Base-by-base conservation (phyloP, 768 basidiomycete species). In the Suillus brevipes region DNA sequence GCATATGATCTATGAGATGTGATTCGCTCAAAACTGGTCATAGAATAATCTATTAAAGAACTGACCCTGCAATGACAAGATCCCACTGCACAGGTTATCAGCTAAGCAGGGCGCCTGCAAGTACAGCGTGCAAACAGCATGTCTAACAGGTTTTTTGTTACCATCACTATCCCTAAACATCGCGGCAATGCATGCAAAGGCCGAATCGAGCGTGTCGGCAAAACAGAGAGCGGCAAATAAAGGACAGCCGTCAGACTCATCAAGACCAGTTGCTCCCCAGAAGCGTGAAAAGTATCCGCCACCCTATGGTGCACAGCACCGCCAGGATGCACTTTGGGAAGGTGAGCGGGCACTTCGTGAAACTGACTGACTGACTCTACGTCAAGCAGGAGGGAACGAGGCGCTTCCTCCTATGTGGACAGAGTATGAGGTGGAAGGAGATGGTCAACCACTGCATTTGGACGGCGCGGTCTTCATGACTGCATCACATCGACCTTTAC, bases 251-350 rank as follows among this genome's bases (percentile, higher is more conserved):
- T 49, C 23, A 49, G 5, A 50, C 13, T 50, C 13, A 16, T 16
- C 49, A 7, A 6, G 49, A 14, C 25, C 20, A 14, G 14, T n/a
- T n/a, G n/a, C n/a, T n/a, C n/a, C n/a, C n/a, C n/a, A n/a, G n/a
- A n/a, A n/a, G n/a, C n/a, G n/a, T 28, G 13, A 14, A 14, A 8
- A 38, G 13, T 5, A 16, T 6, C 37, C 23, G 8, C 37, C 37
- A 25, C 56, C 14, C 3, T 57, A 57, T 59, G 38, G 38, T 6
- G 57, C 57, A 10, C 57, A 59, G 57, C 57, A 59, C 25, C 23
- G 25, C 25, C 57, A 20, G 57, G 38, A 59, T 59, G 57, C 57
- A 28, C 37, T 42, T 28, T 59, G 38, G 57, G 18, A 58, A 58
- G 57, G 57, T 58, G 25, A 58, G 57, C 16, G 0, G 40, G 0